Percentiles rank a stretch among this genome's conserved stretches.
These are phyloP conservation scores for Fusarium nurragi DNA, from an alignment of 2,329 filamentous ascomycete genomes.

Conservation along the genomic window DNA sequence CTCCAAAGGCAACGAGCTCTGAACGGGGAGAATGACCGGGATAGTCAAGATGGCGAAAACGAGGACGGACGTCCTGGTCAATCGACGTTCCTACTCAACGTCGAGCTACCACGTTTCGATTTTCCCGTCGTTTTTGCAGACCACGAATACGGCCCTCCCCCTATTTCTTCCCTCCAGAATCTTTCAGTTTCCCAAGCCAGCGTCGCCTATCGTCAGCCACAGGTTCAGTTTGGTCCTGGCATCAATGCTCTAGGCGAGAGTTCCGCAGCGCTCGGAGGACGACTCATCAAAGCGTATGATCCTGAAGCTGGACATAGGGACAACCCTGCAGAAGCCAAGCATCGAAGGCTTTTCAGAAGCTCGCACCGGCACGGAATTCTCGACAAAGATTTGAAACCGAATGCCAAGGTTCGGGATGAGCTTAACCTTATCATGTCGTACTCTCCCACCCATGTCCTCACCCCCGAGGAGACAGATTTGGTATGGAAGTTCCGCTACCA, in stretches of 20 bases:
- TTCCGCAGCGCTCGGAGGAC: constrained; percentile 60
- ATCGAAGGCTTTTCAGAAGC: constrained; percentile 88
- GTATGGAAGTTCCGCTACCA: constrained; percentile 99
- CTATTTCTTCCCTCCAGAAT: constrained; percentile 78
- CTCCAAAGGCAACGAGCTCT: constrained; percentile 59
- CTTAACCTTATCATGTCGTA: constrained; percentile 91
- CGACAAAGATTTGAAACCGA: constrained; percentile 94
- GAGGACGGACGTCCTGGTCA: constrained; percentile 58
- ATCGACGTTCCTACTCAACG: constrained; percentile 80
- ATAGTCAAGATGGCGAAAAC: constrained; percentile 46
- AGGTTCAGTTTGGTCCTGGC: constrained; percentile 89
- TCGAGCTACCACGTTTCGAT: constrained; percentile 94
- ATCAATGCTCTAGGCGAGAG: constrained; percentile 75
- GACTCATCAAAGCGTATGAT: constrained; percentile 88
- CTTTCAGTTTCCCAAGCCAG: constrained; percentile 67
- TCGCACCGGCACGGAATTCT: constrained; percentile 90
- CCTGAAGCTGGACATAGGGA: constrained; percentile 89
- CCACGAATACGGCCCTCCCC: constrained; percentile 87
- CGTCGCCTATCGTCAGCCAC: constrained; percentile 80
- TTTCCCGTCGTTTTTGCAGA: constrained; percentile 96
- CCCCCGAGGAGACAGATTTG: constrained; percentile 91
- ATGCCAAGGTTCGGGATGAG: constrained; percentile 94
- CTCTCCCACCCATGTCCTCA: constrained; percentile 88
- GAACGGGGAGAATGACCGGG: constrained; percentile 49
- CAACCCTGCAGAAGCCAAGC: constrained; percentile 95